These are phyloP conservation scores for Alternaria viburni DNA, from an alignment of 2,329 filamentous ascomycete genomes.

Conservation along the genomic window DNA sequence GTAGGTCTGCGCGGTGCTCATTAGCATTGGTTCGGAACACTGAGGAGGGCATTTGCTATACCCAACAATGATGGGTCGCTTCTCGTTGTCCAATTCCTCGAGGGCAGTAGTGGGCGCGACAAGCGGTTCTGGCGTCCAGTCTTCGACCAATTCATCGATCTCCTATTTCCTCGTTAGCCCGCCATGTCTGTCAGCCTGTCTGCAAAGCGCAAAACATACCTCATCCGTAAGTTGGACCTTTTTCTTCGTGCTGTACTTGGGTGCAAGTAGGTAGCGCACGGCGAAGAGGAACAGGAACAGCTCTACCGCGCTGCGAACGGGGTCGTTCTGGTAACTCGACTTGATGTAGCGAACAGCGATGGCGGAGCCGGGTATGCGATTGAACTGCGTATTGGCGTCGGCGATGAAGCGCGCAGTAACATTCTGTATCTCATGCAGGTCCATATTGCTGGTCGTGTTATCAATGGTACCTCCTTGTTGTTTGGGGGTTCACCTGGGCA, in stretches of 20 bases:
- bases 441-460: constrained; percentile 50
- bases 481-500: no score
- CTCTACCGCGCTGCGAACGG: constrained; percentile 90
- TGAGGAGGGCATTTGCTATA: constrained; percentile 49
- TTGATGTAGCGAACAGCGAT: constrained; percentile 95
- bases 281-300: constrained; percentile 94
- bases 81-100: constrained; percentile 84
- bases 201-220: constrained; percentile 46
- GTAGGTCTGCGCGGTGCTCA: constrained; percentile 67
- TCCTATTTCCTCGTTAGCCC: constrained; percentile 61
- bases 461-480: no score
- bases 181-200: neutral
- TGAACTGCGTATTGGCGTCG: constrained; percentile 71
- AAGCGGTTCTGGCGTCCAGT: constrained; percentile 94
- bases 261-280: constrained; percentile 87
- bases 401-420: constrained; percentile 62
- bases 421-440: constrained; percentile 62
- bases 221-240: constrained; percentile 89
- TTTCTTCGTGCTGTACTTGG: constrained; percentile 89
- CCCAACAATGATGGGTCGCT: constrained; percentile 86
- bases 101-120: constrained; percentile 75
- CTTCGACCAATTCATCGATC: constrained; percentile 94
- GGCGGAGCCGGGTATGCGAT: constrained; percentile 90
- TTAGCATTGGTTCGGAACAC: constrained; percentile 13
- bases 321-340: constrained; percentile 97